A percentile compares a stretch with the other conserved stretches of the same genome.
Conservation (phyloP, 2,329 filamentous ascomycete genomes). For the Aspergillus thermomutatus region DNA sequence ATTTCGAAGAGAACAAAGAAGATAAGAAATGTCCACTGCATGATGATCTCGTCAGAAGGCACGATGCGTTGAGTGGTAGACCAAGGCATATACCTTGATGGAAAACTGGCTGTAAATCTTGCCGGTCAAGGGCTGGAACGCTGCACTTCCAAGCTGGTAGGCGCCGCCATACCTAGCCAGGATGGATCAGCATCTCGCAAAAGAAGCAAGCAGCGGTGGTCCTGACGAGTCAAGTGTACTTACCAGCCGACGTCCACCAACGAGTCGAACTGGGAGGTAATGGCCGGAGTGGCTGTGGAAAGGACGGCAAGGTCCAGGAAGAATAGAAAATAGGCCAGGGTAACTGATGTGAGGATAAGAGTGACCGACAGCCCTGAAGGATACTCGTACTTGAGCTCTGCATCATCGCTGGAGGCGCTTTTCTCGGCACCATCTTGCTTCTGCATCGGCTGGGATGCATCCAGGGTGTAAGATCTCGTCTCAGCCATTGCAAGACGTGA, state of each 20-base stretch:
- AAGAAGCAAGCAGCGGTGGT: too few species aligned
- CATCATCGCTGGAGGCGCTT: slow-evolving; percentile 7
- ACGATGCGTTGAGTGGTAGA: too few species aligned
- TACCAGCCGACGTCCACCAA: slow-evolving; percentile 23
- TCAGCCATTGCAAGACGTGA: too few species aligned
- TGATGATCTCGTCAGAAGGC: background rate
- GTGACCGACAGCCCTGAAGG: slow-evolving; percentile 14
- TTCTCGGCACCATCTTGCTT: too few species aligned
- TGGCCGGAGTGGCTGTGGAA: slow-evolving; percentile 20
- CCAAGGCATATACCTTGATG: slow-evolving; percentile 18
- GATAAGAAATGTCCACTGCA: slow-evolving; percentile 28
- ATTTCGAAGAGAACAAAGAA: slow-evolving; percentile 32
- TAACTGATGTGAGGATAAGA: slow-evolving; percentile 21
- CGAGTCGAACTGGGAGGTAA: slow-evolving; percentile 23
- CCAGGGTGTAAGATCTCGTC: too few species aligned
- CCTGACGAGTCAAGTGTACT: too few species aligned
- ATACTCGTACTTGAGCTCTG: slow-evolving; percentile 15
- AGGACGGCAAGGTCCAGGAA: slow-evolving; percentile 22
- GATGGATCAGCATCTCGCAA: too few species aligned
- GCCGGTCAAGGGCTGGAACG: slow-evolving; percentile 24
- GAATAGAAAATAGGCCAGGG: slow-evolving; percentile 22
- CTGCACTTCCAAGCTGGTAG: slow-evolving; percentile 22
- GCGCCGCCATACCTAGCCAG: slow-evolving; percentile 24
- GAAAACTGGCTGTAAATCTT: slow-evolving; percentile 23
- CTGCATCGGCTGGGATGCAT: too few species aligned